A percentile compares a stretch with the other conserved stretches of the same genome.
Conservation (phyloP, 169 alveolate species). For the Cryptosporidium viatorum region DNA sequence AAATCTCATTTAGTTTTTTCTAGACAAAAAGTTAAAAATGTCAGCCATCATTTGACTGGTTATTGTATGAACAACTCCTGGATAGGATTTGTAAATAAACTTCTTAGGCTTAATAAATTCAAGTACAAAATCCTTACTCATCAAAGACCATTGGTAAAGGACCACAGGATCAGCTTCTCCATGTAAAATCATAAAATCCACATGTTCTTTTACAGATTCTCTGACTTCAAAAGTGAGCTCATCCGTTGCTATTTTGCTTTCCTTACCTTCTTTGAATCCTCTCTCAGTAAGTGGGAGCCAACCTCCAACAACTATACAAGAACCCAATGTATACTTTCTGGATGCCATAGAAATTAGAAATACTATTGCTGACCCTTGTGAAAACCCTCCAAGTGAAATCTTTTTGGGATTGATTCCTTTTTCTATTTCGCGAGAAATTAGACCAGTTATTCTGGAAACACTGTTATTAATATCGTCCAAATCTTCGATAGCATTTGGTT, state of each 20-base stretch:
- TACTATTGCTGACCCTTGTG: constrained; percentile 51
- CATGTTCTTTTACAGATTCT: constrained; percentile 20
- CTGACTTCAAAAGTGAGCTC: constrained; percentile 41
- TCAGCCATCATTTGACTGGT: constrained; percentile 21
- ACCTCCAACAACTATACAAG: constrained; percentile 64
- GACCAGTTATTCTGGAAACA: constrained; percentile 26
- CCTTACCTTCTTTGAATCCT: constrained; percentile 44
- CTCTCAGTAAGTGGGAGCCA: constrained; percentile 65
- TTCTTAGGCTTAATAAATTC: constrained; percentile 26
- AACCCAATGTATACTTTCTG: constrained; percentile 41
- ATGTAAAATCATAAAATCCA: constrained; percentile 45
- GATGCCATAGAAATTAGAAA: constrained; percentile 49
- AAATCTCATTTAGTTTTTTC: background rate
- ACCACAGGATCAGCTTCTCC: constrained; percentile 72
- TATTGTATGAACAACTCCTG: constrained; percentile 66
- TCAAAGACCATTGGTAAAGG: constrained; percentile 32
- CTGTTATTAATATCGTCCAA: constrained; percentile 28
- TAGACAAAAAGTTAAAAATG: constrained; percentile 32
- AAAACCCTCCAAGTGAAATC: constrained; percentile 58
- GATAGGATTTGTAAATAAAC: constrained; percentile 33
- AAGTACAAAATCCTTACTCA: constrained; percentile 22
- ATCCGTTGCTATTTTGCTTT: constrained; percentile 16
- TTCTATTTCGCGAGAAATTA: constrained; percentile 13
- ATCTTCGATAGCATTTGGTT: constrained; percentile 5
- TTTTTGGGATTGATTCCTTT: constrained; percentile 44